Base-by-base conservation (phyloP, 441 rosid genomes). In the Dalechampia spathulata region DNA sequence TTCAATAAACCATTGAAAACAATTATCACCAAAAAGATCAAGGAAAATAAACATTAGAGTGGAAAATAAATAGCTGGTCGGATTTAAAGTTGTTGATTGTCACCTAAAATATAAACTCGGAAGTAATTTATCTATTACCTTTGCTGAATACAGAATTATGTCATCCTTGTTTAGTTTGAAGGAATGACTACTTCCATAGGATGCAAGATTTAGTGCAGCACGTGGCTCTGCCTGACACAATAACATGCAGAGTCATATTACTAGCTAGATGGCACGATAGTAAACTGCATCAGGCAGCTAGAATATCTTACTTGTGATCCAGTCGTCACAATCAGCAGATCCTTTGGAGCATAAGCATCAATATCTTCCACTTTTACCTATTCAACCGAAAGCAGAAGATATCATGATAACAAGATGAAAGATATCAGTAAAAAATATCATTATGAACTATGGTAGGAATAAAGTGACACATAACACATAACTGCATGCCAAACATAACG, bases 221-320 rank as follows among this genome's bases (percentile, higher is more conserved):
- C 90, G 96, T 64, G 96, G 96, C 73, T 92, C 98, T 86, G 98
- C 98, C 98, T 92, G 92, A 78, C 76, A 69, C 71, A 48, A 36
- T 13, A 58, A 50, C 49, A 58, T 50, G 62, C 48, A 58, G 8
- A 48, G 64, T 76, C 62, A 65, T 67, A 63, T 55, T 20, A 60
- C 66, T 28, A 67, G 66, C 60, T 57, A 45, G 49, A 48, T 62
- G 48, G n/a, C 27, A 36, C 55, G 62, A 14, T 14, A 52, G 55
- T 54, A 41, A 57, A 53, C 22, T 46, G 14, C 44, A 55, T 47
- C 40, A 49, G 53, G 51, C 19, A 44, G 51, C 17, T 38, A 64
- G 52, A 75, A 63, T 45, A 62, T 67, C 90, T 81, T 74, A 92
- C 98, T 73, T 92, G 98, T 58, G 98, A 92, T 52, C 96, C 96